Evolutionary conservation across 495 filamentous ascomycete genomes (phyloP).

Genomic region (Xylaria palmicola): DNA sequence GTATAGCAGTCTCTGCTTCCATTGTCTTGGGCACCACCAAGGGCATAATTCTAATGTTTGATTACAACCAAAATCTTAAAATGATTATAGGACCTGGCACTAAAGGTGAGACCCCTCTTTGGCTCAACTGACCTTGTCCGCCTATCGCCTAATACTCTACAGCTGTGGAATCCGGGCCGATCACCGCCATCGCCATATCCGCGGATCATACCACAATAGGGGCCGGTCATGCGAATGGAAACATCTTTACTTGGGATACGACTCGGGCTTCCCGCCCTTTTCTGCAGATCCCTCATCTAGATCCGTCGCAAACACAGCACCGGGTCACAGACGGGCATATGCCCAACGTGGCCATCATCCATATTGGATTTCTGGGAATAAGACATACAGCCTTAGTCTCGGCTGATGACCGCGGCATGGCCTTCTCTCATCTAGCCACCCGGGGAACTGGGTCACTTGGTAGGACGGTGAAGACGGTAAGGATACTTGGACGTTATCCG

Average conservation of each 20-base stretch:
- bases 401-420: slow-evolving; percentile 95
- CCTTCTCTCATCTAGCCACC: slow-evolving; percentile 94
- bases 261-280: slow-evolving; percentile 78
- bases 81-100: slow-evolving; percentile 92
- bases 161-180: slow-evolving; percentile 88
- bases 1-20: slow-evolving; percentile 81
- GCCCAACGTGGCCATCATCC: slow-evolving; percentile 70
- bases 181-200: slow-evolving; percentile 86
- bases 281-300: slow-evolving; percentile 78
- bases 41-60: slow-evolving; percentile 90
- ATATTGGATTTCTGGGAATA: slow-evolving; percentile 93
- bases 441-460: slow-evolving; percentile 83
- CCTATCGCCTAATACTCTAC: slow-evolving; percentile 23
- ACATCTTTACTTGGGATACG: slow-evolving; percentile 97
- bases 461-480: slow-evolving; percentile 80
- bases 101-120: slow-evolving; percentile 61
- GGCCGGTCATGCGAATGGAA: slow-evolving; percentile 82
- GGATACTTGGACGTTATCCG: slow-evolving; percentile 91
- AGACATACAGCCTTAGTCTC: slow-evolving; percentile 95
- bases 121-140: not conserved
- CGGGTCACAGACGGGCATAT: slow-evolving; percentile 78
- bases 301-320: slow-evolving; percentile 60
- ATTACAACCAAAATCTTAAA: slow-evolving; percentile 94
- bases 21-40: slow-evolving; percentile 93
- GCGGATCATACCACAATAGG: slow-evolving; percentile 92